A percentile compares a stretch with the other conserved stretches of the same genome.
phyloP scores from a whole-genome alignment of 306 rosid genomes.

The Pterocarpus santalinus region DNA sequence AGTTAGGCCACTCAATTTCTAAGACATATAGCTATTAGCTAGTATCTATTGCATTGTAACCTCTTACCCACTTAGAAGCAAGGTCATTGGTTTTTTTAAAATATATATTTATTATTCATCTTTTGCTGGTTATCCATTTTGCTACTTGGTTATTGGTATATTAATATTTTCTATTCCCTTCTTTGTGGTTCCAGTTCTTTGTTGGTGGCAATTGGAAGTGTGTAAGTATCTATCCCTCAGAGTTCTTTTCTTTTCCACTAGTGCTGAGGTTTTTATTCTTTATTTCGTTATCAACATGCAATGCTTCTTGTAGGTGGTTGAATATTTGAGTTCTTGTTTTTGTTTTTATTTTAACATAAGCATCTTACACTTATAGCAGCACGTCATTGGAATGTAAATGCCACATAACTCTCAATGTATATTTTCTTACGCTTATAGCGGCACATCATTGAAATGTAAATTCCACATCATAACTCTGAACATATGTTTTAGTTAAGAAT shows the following conservation, averaged over 20 bases:
- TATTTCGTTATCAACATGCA: conserved; percentile 5
- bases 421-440: neutral
- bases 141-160: neutral
- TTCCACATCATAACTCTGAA: neutral
- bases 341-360: neutral
- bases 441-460: conserved; percentile 23
- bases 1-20: too few relatives aligned
- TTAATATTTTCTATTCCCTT: conserved; percentile 26
- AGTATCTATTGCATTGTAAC: neutral
- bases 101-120: neutral
- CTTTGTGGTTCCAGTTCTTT: conserved; percentile 75
- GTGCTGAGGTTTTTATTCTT: neutral
- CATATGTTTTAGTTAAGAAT: conserved; percentile 3
- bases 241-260: neutral
- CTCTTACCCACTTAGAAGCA: neutral
- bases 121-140: neutral
- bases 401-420: neutral
- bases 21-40: too few relatives aligned
- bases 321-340: neutral
- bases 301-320: conserved; percentile 23
- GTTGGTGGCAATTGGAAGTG: conserved; percentile 99
- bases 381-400: neutral
- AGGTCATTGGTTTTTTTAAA: neutral
- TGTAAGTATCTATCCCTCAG: conserved; percentile 62
- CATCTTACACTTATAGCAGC: neutral